Percentiles rank a stretch among this genome's conserved stretches.
Conservation (phyloP, 129 eudicot species). For the Flaveria sonorensis region DNA sequence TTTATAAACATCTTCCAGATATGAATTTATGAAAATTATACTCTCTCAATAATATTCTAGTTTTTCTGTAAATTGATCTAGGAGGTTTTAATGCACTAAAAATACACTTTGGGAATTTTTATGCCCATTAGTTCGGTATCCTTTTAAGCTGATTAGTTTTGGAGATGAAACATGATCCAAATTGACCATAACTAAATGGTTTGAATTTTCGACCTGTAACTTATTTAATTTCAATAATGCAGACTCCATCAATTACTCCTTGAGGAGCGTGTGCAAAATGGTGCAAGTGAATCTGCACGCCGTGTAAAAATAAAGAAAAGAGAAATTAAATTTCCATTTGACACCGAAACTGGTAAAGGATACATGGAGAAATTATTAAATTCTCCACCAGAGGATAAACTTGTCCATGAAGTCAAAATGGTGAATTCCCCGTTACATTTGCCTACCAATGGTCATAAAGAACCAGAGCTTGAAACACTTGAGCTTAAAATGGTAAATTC, state of each 20-base stretch:
- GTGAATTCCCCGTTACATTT: constrained; percentile 37
- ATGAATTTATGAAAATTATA: background rate
- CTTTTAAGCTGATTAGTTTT: background rate
- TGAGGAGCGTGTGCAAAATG: constrained; percentile 82
- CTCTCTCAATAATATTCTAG: background rate
- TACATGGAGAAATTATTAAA: constrained; percentile 69
- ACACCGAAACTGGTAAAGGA: constrained; percentile 53
- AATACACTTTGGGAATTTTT: background rate
- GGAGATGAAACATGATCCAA: background rate
- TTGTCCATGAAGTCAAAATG: constrained; percentile 56
- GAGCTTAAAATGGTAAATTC: constrained; percentile 45
- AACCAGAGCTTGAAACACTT: constrained; percentile 40
- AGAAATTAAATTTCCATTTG: constrained; percentile 67
- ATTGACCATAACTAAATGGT: background rate
- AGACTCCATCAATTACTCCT: constrained; percentile 89
- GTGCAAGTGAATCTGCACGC: constrained; percentile 58
- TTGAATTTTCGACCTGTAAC: background rate
- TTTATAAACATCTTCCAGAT: background rate
- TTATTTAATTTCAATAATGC: constrained; percentile 28
- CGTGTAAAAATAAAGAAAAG: constrained; percentile 78
- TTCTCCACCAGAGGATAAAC: constrained; percentile 62
- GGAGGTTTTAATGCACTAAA: background rate
- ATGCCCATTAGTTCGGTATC: background rate
- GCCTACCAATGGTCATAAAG: constrained; percentile 38
- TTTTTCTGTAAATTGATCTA: background rate